phyloP scores from a whole-genome alignment of 805 yeast species.

The Candida fluviatilis region DNA sequence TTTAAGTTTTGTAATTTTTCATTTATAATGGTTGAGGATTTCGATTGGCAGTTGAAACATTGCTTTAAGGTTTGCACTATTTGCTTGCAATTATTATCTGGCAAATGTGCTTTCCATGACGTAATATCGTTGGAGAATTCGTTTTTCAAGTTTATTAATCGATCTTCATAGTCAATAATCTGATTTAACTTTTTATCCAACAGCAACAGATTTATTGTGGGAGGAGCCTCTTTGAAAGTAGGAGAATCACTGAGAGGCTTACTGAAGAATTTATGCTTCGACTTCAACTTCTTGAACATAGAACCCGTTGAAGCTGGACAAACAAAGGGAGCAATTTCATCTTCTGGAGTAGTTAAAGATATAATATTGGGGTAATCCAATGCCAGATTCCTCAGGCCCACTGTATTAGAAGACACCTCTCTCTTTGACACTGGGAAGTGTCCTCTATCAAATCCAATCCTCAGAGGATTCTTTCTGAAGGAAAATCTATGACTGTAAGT shows the following conservation, averaged over 20 bases:
- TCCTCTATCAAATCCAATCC: neutral
- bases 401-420: neutral
- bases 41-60: conserved; percentile 34
- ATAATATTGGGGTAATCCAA: conserved; percentile 1
- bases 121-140: conserved; percentile 38
- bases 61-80: conserved; percentile 39
- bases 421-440: neutral
- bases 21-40: conserved; percentile 28
- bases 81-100: conserved; percentile 33
- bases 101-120: conserved; percentile 39
- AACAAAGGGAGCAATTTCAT: conserved; percentile 4
- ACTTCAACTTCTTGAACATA: conserved; percentile 17
- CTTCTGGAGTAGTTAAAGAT: conserved; percentile 1
- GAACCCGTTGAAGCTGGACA: conserved; percentile 11
- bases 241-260: conserved; percentile 2
- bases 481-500: conserved; percentile 2
- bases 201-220: conserved; percentile 4
- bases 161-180: conserved; percentile 37
- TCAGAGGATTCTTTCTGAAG: conserved; percentile 4
- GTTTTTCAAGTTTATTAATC: conserved; percentile 27
- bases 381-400: neutral
- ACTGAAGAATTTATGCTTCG: conserved; percentile 9
- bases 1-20: conserved; percentile 43
- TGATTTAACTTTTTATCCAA: conserved; percentile 4
- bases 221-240: neutral